Evolutionary conservation across 1,284 basidiomycete genomes (phyloP), one percentile per base, ranked within the genome.

Genomic region (Hypsizygus ulmarius): DNA sequence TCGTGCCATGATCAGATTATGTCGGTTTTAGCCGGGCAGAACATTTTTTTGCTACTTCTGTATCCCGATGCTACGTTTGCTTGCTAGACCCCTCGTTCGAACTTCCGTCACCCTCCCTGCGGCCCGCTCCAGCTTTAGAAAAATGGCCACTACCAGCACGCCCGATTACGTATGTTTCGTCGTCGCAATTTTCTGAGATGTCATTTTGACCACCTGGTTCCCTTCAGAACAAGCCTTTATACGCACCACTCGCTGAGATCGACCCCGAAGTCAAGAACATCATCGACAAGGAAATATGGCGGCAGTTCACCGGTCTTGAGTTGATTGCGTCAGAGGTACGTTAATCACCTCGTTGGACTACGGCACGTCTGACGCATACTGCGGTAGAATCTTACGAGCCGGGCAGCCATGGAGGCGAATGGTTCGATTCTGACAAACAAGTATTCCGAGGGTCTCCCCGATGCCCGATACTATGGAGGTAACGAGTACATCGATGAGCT

Each of bases 381-480:
- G 3, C 7, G 21, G 11, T 66, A 94, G 92, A 97, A 97, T 77
- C 74, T 97, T 77, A 97, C 94, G 54, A 93, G 90, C 63, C 78
- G 84, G 58, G 92, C 94, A 33, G 85, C 90, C 50, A 97, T 99
- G 90, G 90, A 99, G 73, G 97, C 95, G 57, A 98, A 98, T 73
- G 97, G 97, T 49, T 98, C 95, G 51, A 97, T 99, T 70, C 74
- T 99, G 64, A 98, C 95, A 66, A 97, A 97, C 86, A 97, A 97
- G 77, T 97, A 97, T 77, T 95, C 93, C 21, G 92, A 95, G 71
- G 93, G 92, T 78, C 88, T 95, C 45, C 93, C 97, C 40, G 86
- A 84, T 54, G 94, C 94, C 45, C 87, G 97, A 54, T 99, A 99
- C 79, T 98, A 98, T 67, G 96, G 95, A 64, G 96, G 95, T 58